Base-by-base conservation (phyloP, 2,329 filamentous ascomycete species). In the Alternaria gaisen region DNA sequence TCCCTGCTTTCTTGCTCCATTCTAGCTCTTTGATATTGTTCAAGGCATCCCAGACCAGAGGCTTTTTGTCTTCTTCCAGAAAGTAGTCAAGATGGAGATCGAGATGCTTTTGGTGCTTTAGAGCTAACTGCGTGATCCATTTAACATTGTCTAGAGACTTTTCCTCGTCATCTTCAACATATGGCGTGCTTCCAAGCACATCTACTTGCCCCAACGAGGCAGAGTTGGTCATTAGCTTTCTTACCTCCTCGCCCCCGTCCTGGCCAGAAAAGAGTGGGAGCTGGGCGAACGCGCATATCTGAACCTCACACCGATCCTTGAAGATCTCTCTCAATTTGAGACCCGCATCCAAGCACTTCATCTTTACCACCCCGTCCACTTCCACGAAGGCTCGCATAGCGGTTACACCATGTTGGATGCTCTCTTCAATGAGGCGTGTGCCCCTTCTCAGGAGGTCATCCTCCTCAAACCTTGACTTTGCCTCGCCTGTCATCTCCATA, bases 61-160 rank as follows among this genome's bases (percentile, higher is more conserved):
- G 79, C 51, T 84, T 80, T 46, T 77, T 82, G 1, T 71, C 67
- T 2, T 77, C 60, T 53, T 88, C 83, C 3, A 92, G 79, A 58
- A 88, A 88, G 73, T 92, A 92, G 74, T 92, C 90, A 6, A 92
- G 81, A 72, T 92, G 90, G 46, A 92, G 87, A 69, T 92, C 90
- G 5, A 92, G 76, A 72, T 90, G 86, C 52, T 88, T 82, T 2
- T 75, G 71, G 40, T 82, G 71, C 22, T 78, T 63, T 38, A 88
- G 71, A 2, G 88, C 87, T 24, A 83, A 80, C 2, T 82, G 78
- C 40, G 90, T 79, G 16, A 90, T 86, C 86, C 87, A 92, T 18
- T 84, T 79, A 18, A 91, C 85, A 68, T 91, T 92, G 50, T 74
- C 71, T 53, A 83, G 79, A 60, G 84, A 82, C 7, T 82, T 82